phyloP scores from a whole-genome alignment of 192 early-diverging fungal genomes.

The Polychytrium aggregatum region DNA sequence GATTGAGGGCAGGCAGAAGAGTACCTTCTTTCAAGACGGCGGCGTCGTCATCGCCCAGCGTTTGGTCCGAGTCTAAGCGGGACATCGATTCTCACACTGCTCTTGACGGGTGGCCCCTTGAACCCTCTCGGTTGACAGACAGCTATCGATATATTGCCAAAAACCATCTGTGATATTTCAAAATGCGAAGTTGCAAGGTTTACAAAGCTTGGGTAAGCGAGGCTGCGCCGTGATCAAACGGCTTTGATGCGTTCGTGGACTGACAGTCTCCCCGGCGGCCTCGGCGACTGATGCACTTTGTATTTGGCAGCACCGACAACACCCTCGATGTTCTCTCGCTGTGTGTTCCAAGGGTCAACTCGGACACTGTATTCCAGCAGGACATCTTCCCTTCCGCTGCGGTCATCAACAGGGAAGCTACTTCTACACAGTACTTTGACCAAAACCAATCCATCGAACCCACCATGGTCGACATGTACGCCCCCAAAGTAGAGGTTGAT shows the following conservation, averaged over 20 bases:
- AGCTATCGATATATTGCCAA: slow-evolving; percentile 13
- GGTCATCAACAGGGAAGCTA: not conserved
- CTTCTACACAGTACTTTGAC: slow-evolving; percentile 7
- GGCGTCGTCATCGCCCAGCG: no score
- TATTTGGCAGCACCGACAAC: slow-evolving; percentile 7
- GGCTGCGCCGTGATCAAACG: not conserved
- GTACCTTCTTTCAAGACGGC: no score
- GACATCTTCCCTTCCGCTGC: slow-evolving; percentile 14
- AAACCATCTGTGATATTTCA: slow-evolving; percentile 2
- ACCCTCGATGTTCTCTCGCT: slow-evolving; percentile 7
- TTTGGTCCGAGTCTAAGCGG: no score
- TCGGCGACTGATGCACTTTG: no score
- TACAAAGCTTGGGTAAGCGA: slow-evolving; percentile 7
- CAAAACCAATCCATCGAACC: slow-evolving; percentile 5
- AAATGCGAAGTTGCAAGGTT: slow-evolving; percentile 24
- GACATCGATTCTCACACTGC: not conserved
- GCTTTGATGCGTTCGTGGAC: no score
- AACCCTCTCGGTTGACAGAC: no score
- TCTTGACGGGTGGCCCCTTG: no score
- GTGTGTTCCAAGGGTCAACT: slow-evolving; percentile 9
- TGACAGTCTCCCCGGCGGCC: no score
- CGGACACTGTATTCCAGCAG: slow-evolving; percentile 8
- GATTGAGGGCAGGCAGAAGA: not conserved
- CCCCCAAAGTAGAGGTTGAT: no score
- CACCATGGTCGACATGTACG: slow-evolving; percentile 8